Conservation (phyloP, 192 early-diverging fungal species). For the Coemansia sp. region DNA sequence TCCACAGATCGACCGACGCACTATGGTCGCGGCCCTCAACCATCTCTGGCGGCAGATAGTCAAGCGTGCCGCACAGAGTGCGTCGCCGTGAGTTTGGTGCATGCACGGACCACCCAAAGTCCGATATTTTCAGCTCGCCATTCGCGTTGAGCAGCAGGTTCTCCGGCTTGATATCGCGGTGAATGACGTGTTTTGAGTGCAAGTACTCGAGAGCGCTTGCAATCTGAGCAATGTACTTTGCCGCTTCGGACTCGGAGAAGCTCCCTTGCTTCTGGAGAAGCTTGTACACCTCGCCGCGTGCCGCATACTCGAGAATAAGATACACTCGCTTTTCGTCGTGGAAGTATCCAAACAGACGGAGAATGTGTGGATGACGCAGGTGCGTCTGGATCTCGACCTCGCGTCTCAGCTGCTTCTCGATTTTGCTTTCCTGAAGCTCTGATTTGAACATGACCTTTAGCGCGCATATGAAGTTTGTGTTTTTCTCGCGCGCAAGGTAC, state of each 20-base stretch:
- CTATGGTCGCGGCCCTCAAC: conserved; percentile 83
- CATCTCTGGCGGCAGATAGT: conserved; percentile 97
- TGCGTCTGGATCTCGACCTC: conserved; percentile 96
- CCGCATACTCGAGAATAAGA: conserved; percentile 95
- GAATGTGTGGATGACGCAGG: conserved; percentile 89
- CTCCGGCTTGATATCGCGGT: conserved; percentile 97
- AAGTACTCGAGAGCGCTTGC: conserved; percentile 82
- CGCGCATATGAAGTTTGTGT: conserved; percentile 84
- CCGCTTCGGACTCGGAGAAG: conserved; percentile 75
- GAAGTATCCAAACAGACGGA: conserved; percentile 95
- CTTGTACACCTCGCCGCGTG: conserved; percentile 91
- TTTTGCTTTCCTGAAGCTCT: conserved; percentile 72
- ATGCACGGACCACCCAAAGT: conserved; percentile 98
- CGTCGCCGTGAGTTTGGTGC: conserved; percentile 74
- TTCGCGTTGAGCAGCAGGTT: conserved; percentile 85
- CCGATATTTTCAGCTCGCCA: conserved; percentile 92
- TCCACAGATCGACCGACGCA: conserved; percentile 88
- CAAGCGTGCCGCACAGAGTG: conserved; percentile 93
- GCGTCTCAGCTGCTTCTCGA: conserved; percentile 87
- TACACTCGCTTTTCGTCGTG: conserved; percentile 92
- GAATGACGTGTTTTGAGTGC: conserved; percentile 90
- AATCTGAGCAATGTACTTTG: conserved; percentile 92
- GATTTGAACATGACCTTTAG: conserved; percentile 89
- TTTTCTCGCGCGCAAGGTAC: conserved; percentile 88
- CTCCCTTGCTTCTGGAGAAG: conserved; percentile 66